Base-by-base conservation (phyloP, 345 rosid genomes). In the Populus davidiana region DNA sequence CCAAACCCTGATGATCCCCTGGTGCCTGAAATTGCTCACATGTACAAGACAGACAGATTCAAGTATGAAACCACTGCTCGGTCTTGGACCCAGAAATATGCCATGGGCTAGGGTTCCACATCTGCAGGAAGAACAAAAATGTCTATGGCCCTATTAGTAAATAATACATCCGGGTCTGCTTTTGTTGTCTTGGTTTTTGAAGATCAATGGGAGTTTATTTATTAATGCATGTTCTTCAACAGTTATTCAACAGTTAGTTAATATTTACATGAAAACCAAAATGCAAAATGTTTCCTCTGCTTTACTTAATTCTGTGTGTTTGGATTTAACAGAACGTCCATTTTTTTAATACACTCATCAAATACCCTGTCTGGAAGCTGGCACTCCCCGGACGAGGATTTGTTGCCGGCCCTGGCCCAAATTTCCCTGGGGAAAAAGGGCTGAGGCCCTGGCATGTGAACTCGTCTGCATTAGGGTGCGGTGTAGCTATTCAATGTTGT, bases 1-100 rank as follows among this genome's bases (percentile, higher is more conserved):
- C 80, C 80, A 31, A 70, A 77, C 62, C 80, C 80, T 44, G 80
- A 77, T 62, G 80, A 77, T 47, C 80, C 80, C 2, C n/a, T 77
- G 47, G 74, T 77, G 74, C 80, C 80, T 62, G 80, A 77, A 69
- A 62, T 77, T 29, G 80, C 80, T 70, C 80, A 70, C 70, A 61
- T 77, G 69, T 70, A 77, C 70, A 70, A 77, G 74, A 77, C 75
- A 5, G 80, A 77, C 43, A 69, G 74, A 43, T 69, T 69, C 74
- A 77, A 77, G 54, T 77, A 77, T 59, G 79, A 69, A 73, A 69
- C 79, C 9, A 76, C 79, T 69, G 74, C 79, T 29, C 79, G 80
- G 6, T 77, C 80, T 36, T 77, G 80, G 75, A 70, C 80, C 69
- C 80, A 70, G 62, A 70, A 77, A 47, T 77, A 77, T 70, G 75